phyloP scores from a whole-genome alignment of 1,139 yeast species.

The Pichia sp. region DNA sequence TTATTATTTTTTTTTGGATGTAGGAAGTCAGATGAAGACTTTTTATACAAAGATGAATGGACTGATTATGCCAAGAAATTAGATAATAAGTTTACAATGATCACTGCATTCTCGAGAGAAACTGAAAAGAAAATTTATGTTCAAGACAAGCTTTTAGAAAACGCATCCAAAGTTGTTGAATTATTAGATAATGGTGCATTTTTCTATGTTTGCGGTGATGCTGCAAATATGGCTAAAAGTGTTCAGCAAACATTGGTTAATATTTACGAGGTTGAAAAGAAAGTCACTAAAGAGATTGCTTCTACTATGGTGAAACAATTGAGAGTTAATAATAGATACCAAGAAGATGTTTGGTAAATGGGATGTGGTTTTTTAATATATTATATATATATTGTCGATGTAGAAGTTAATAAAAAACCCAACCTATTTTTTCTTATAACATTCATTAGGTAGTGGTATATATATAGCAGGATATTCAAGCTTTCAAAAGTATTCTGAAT shows the following conservation, averaged over 20 bases:
- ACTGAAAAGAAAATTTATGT: slow-evolving; percentile 70
- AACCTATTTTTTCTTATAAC: too few relatives aligned
- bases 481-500: neutral
- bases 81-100: slow-evolving; percentile 62
- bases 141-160: slow-evolving; percentile 69
- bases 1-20: slow-evolving; percentile 81
- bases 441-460: too few relatives aligned
- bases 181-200: slow-evolving; percentile 71
- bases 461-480: too few relatives aligned
- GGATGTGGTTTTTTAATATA: neutral
- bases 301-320: slow-evolving; percentile 71
- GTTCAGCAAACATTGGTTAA: slow-evolving; percentile 70
- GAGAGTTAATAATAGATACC: slow-evolving; percentile 83
- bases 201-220: slow-evolving; percentile 96
- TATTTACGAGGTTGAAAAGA: slow-evolving; percentile 52
- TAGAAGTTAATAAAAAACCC: too few relatives aligned
- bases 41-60: slow-evolving; percentile 85
- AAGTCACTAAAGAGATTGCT: slow-evolving; percentile 59
- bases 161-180: slow-evolving; percentile 47
- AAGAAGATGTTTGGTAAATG: slow-evolving; percentile 93
- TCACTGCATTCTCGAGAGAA: slow-evolving; percentile 85
- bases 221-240: slow-evolving; percentile 92
- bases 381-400: too few relatives aligned
- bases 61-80: slow-evolving; percentile 54
- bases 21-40: slow-evolving; percentile 69